These are phyloP conservation scores for Trichosporon faecale DNA, from an alignment of 1,284 basidiomycete genomes.

Conservation along the genomic window DNA sequence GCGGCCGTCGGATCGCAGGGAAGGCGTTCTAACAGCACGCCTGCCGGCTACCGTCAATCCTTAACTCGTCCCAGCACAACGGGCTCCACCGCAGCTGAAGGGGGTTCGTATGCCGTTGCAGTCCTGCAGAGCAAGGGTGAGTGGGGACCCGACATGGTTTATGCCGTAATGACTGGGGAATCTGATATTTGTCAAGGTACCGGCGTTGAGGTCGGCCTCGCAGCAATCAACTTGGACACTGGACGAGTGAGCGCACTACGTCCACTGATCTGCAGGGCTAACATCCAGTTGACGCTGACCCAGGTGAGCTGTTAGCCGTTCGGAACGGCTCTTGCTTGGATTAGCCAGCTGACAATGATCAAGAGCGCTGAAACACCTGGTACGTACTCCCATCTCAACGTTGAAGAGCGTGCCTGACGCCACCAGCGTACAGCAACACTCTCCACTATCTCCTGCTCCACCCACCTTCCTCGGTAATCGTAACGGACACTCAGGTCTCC, in stretches of 20 bases:
- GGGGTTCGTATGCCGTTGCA: constrained; percentile 31
- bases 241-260: constrained; percentile 60
- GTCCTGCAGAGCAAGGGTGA: constrained; percentile 31
- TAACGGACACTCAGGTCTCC: constrained; percentile 63
- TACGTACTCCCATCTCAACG: background rate
- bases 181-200: constrained; percentile 2
- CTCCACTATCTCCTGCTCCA: constrained; percentile 79
- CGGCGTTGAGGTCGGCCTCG: constrained; percentile 75
- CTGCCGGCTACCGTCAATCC: background rate
- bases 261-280: constrained; percentile 13
- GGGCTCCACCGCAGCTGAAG: constrained; percentile 12
- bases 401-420: background rate
- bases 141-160: background rate
- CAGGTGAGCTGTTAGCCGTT: constrained; percentile 20
- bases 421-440: constrained; percentile 70
- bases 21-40: background rate
- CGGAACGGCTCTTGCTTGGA: constrained; percentile 8
- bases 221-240: constrained; percentile 74
- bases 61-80: constrained; percentile 10
- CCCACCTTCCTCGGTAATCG: constrained; percentile 66
- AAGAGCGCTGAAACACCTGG: constrained; percentile 7
- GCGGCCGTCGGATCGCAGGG: background rate
- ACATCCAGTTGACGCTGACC: constrained; percentile 19
- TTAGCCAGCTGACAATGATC: background rate
- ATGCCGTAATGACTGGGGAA: background rate